Evolutionary conservation across 306 rosid genomes (phyloP).

Genomic region (Sphenostylis stenocarpa): DNA sequence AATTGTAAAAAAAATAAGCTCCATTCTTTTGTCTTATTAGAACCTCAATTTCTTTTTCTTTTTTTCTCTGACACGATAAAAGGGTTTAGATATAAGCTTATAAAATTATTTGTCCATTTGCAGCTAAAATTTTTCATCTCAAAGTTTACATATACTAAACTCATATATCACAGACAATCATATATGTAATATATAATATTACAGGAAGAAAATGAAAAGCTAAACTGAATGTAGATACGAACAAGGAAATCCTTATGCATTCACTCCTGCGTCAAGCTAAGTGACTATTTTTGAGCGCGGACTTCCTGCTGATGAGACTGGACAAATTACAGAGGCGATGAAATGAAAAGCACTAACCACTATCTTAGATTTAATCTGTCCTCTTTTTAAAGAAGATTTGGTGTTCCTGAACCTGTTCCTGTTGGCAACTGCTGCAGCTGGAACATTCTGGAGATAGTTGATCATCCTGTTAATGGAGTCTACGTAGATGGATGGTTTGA

Average conservation of each 20-base stretch:
- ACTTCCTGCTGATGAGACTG: not conserved
- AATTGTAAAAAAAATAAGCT: no score
- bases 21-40: no score
- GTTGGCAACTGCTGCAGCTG: conserved; percentile 2
- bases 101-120: no score
- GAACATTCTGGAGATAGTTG: conserved; percentile 22
- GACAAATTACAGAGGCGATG: conserved; percentile 10
- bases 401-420: not conserved
- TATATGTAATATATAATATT: not conserved
- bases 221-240: not conserved
- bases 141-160: no score
- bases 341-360: conserved; percentile 9
- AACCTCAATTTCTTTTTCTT: no score
- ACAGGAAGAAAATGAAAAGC: not conserved
- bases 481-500: not conserved
- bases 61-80: no score
- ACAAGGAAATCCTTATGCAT: not conserved
- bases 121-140: no score
- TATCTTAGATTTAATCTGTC: conserved; percentile 42
- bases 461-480: conserved; percentile 28
- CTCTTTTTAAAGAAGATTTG: conserved; percentile 28
- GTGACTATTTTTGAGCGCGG: not conserved
- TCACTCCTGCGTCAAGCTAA: not conserved
- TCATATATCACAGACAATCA: no score
- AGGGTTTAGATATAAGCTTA: no score